Evolutionary conservation across 202 grass and related monocot genomes (phyloP), one percentile per base, ranked within the genome.

Genomic region (Zizania palustris): DNA sequence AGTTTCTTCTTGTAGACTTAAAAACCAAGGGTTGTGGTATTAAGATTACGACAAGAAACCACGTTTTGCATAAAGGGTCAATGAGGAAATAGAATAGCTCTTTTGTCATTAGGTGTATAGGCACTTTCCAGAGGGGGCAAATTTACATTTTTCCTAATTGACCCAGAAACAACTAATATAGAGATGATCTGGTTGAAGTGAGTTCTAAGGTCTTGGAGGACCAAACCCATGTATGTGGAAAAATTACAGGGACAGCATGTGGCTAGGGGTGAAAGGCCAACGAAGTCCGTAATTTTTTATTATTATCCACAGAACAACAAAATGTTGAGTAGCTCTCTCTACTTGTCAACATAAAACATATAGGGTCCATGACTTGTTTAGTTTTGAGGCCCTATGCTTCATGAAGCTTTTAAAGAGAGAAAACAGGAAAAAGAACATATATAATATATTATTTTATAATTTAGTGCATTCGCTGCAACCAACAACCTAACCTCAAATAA

Each of bases 131-230:
- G 45, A 82, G 54, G 67, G 40, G 18, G 44, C 44, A 65, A 45
- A 76, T 68, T 83, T 33, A 49, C 1, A 6, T 69, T 83, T 62
- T 83, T 60, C 80, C 71, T 83, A 60, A 68, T 83, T 69, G 61
- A 83, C 18, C 46, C 20, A 9, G 69, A 83, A 76, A 19, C 10
- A 6, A 83, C 69, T 5, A 36, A 76, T 75, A 45, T 45, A 63
- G 67, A 28, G 65, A 80, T 71, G 65, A 71, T 15, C 66, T 72
- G 66, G 66, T 72, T 48, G 16, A 73, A 73, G 54, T 64, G 57
- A 37, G 42, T 40, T 63, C 20, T 63, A 76, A 63, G 6, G 73
- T 11, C 21, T 63, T 50, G 57, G 73, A 76, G 73, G 73, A 76
- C 73, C 11, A 13, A 76, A 64, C 73, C 58, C 58, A 64, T 1